Conservation (phyloP, 2,329 filamentous ascomycete species). For the Fusarium nanum region DNA sequence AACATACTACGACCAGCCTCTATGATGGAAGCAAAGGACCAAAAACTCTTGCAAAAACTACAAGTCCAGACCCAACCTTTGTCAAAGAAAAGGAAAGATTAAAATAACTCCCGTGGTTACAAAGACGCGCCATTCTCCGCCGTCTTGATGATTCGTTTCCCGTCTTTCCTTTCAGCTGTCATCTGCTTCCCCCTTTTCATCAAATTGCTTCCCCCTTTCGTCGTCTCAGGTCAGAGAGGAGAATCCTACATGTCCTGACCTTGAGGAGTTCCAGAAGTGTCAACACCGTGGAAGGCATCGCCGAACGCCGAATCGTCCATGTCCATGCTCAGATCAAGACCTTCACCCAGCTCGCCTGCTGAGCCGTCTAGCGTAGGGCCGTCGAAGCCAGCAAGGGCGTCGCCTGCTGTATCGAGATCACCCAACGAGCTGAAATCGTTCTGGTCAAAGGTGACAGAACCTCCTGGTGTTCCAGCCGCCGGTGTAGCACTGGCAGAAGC, state of each 20-base stretch:
- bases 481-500: slow-evolving; percentile 40
- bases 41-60: slow-evolving; percentile 31
- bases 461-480: slow-evolving; percentile 52
- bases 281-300: slow-evolving; percentile 80
- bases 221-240: background rate
- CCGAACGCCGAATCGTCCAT: slow-evolving; percentile 86
- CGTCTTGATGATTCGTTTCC: slow-evolving; percentile 33
- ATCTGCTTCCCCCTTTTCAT: slow-evolving; percentile 11
- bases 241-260: slow-evolving; percentile 50
- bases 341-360: slow-evolving; percentile 63
- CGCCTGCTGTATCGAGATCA: slow-evolving; percentile 76
- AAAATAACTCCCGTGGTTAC: slow-evolving; percentile 25
- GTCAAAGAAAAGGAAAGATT: slow-evolving; percentile 7
- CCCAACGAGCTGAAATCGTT: slow-evolving; percentile 73
- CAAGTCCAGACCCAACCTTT: slow-evolving; percentile 22
- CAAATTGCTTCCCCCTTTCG: background rate
- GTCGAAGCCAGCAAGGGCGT: slow-evolving; percentile 76
- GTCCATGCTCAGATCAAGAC: slow-evolving; percentile 71
- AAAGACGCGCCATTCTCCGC: slow-evolving; percentile 45
- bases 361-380: slow-evolving; percentile 63
- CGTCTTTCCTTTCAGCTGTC: slow-evolving; percentile 11
- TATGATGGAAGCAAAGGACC: slow-evolving; percentile 16
- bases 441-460: slow-evolving; percentile 61
- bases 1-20: slow-evolving; percentile 6
- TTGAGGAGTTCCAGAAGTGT: slow-evolving; percentile 53